phyloP scores from a whole-genome alignment of 345 rosid genomes.

The Aquilaria malaccensis region DNA sequence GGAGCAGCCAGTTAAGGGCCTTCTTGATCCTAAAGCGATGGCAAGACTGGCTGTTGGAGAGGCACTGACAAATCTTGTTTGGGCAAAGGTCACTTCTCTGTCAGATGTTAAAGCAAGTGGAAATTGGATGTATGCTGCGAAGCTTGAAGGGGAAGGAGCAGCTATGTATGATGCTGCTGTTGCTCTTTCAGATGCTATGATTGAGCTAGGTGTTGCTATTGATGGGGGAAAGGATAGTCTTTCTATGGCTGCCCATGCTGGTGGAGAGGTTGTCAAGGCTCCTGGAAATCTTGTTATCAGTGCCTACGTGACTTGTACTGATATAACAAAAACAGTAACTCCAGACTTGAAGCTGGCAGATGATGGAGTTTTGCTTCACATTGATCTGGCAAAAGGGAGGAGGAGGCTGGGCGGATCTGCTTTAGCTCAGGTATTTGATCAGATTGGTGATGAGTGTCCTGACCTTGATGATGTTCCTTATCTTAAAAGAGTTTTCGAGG shows the following conservation, averaged over 20 bases:
- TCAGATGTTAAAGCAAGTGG: constrained; percentile 95
- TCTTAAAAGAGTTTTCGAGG: constrained; percentile 61
- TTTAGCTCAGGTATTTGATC: constrained; percentile 77
- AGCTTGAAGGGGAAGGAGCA: constrained; percentile 94
- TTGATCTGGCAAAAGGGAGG: constrained; percentile 85
- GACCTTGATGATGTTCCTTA: constrained; percentile 77
- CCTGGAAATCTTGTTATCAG: constrained; percentile 96
- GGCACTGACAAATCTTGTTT: constrained; percentile 86
- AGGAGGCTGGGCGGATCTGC: constrained; percentile 89
- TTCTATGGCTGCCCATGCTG: constrained; percentile 88
- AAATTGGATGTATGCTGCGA: constrained; percentile 99
- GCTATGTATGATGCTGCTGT: constrained; percentile 90
- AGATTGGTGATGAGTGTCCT: constrained; percentile 82
- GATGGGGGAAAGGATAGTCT: constrained; percentile 97
- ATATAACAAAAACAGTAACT: constrained; percentile 84
- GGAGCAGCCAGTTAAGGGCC: constrained; percentile 86
- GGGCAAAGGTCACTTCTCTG: constrained; percentile 87
- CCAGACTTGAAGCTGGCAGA: constrained; percentile 79
- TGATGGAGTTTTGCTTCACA: constrained; percentile 64
- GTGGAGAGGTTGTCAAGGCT: constrained; percentile 81
- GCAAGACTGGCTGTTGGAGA: constrained; percentile 95
- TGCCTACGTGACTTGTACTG: constrained; percentile 76
- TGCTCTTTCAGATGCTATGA: constrained; percentile 83
- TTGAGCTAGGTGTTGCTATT: constrained; percentile 89
- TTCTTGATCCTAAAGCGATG: constrained; percentile 89